Conservation (phyloP, 805 yeast genomes). For the Pichia nakasei region DNA sequence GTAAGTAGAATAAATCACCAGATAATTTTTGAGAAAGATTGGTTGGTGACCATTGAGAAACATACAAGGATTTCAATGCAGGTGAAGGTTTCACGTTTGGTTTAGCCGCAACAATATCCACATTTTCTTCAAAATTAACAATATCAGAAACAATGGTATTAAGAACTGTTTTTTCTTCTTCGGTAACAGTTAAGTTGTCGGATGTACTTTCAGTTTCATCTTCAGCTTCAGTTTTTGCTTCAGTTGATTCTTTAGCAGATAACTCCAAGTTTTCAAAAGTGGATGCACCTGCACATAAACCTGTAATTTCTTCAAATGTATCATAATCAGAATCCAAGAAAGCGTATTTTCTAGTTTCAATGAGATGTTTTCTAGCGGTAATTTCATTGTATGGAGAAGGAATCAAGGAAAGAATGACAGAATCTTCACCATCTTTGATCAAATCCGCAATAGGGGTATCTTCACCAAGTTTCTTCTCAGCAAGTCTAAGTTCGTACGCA, state of each 20-base stretch:
- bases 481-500: slow-evolving; percentile 40
- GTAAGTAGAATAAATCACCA: slow-evolving; percentile 78
- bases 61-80: slow-evolving; percentile 46
- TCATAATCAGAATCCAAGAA: slow-evolving; percentile 43
- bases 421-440: slow-evolving; percentile 22
- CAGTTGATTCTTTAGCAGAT: slow-evolving; percentile 17
- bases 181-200: slow-evolving; percentile 19
- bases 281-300: slow-evolving; percentile 41
- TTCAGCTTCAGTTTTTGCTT: slow-evolving; percentile 12
- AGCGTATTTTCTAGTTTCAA: slow-evolving; percentile 51
- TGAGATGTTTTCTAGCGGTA: slow-evolving; percentile 53
- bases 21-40: slow-evolving; percentile 48
- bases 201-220: slow-evolving; percentile 15
- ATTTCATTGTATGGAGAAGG: slow-evolving; percentile 54
- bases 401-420: slow-evolving; percentile 36
- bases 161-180: slow-evolving; percentile 26
- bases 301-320: slow-evolving; percentile 29
- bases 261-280: slow-evolving; percentile 36
- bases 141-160: slow-evolving; percentile 15
- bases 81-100: slow-evolving; percentile 28
- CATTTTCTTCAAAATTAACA: slow-evolving; percentile 9
- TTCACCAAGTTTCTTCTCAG: slow-evolving; percentile 28
- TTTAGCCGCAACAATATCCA: slow-evolving; percentile 23
- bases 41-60: slow-evolving; percentile 86
- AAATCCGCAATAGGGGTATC: slow-evolving; percentile 20